phyloP scores from a whole-genome alignment of 192 early-diverging fungal genomes.

The Podila epicladia region DNA sequence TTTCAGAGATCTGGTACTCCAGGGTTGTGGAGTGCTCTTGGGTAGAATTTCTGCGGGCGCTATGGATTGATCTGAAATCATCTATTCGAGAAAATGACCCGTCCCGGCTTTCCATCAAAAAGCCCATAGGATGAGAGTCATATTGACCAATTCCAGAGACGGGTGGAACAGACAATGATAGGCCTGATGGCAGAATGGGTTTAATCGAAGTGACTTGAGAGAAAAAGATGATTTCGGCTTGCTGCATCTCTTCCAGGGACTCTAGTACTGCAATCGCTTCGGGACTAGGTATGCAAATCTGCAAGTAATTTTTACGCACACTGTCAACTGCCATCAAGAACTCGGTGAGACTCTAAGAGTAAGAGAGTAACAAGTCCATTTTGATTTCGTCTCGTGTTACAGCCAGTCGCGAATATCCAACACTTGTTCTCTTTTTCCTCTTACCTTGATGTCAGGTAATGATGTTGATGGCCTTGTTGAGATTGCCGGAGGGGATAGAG shows the following conservation, averaged over 20 bases:
- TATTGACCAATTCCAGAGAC: no score
- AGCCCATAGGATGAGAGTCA: no score
- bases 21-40: slow-evolving; percentile 3
- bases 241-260: slow-evolving; percentile 40
- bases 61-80: no score
- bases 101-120: no score
- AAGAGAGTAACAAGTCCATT: no score
- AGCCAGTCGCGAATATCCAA: not conserved
- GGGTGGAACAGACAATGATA: not conserved
- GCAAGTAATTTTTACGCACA: slow-evolving; percentile 20
- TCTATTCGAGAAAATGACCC: no score
- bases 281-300: slow-evolving; percentile 37
- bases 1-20: slow-evolving; percentile 42
- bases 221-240: slow-evolving; percentile 23
- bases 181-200: not conserved
- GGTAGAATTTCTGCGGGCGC: not conserved
- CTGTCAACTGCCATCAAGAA: slow-evolving; percentile 27
- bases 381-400: not conserved
- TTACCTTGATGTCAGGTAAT: slow-evolving; percentile 9
- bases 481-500: not conserved
- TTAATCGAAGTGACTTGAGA: slow-evolving; percentile 1
- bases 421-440: no score
- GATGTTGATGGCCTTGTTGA: not conserved
- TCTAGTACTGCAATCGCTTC: slow-evolving; percentile 29
- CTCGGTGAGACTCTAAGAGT: slow-evolving; percentile 12